phyloP scores from a whole-genome alignment of 176 grass and related monocot genomes.

The Carex cristatella region DNA sequence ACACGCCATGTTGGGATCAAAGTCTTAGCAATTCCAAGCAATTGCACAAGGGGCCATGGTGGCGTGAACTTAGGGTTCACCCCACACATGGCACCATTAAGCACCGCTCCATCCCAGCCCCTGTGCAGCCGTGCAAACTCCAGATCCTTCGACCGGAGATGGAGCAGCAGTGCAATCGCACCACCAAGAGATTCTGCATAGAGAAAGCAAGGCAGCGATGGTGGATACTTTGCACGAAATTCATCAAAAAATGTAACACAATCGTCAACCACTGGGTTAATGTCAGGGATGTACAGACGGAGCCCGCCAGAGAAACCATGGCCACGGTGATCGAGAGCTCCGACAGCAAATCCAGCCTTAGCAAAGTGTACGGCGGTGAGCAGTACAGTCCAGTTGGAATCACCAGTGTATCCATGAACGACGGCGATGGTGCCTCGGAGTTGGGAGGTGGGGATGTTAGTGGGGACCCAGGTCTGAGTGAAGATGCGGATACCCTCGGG shows the following conservation, averaged over 20 bases:
- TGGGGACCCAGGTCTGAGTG: constrained; percentile 69
- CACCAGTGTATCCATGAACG: constrained; percentile 74
- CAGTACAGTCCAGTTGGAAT: constrained; percentile 65
- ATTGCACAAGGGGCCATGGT: constrained; percentile 74
- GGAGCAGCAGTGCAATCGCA: constrained; percentile 66
- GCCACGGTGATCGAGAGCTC: constrained; percentile 75
- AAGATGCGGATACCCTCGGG: constrained; percentile 55
- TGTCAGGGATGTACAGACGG: constrained; percentile 51
- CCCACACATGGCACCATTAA: constrained; percentile 91
- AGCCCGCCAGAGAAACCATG: constrained; percentile 87
- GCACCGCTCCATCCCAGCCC: constrained; percentile 55
- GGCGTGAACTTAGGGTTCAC: constrained; percentile 77
- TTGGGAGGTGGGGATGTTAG: not conserved
- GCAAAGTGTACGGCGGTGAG: constrained; percentile 74
- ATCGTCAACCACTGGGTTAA: constrained; percentile 60
- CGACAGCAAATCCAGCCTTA: constrained; percentile 64
- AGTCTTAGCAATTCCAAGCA: constrained; percentile 40
- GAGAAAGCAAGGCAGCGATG: constrained; percentile 68
- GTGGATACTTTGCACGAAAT: constrained; percentile 65
- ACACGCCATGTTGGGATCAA: constrained; percentile 68
- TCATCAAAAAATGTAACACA: constrained; percentile 70
- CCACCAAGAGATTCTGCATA: constrained; percentile 85
- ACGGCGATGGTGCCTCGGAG: constrained; percentile 51
- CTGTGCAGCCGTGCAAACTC: constrained; percentile 19
- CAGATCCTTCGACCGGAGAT: constrained; percentile 43